phyloP scores from a whole-genome alignment of 2,329 filamentous ascomycete species.

The Pseudogymnoascus sp. region DNA sequence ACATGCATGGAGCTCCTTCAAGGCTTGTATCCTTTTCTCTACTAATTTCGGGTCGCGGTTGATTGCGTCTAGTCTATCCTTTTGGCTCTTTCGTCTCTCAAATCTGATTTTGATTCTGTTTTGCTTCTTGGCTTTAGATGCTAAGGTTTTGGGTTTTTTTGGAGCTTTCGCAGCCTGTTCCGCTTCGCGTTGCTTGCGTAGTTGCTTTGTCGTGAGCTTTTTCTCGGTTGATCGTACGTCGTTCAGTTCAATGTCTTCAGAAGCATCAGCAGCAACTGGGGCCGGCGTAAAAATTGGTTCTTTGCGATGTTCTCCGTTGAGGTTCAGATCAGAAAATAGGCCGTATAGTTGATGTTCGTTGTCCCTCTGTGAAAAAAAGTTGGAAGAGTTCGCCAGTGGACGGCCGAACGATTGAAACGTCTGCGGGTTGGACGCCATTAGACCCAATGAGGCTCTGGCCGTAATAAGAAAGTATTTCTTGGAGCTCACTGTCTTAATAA shows the following conservation, averaged over 20 bases:
- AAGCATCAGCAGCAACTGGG: not conserved
- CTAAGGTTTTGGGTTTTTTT: not conserved
- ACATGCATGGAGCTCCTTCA: not conserved
- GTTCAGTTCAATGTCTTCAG: not conserved
- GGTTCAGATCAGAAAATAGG: not conserved
- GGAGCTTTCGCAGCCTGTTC: conserved; percentile 4
- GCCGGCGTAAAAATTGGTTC: not conserved
- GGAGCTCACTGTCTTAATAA: conserved; percentile 7
- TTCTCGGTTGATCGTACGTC: not conserved
- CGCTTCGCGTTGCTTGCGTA: not conserved
- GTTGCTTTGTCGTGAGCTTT: conserved; percentile 5
- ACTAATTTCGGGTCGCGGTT: not conserved
- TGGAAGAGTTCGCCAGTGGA: conserved; percentile 3
- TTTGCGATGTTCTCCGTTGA: not conserved
- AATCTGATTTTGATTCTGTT: conserved; percentile 7
- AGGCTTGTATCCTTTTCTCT: not conserved
- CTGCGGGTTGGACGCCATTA: conserved; percentile 10
- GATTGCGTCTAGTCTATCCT: conserved; percentile 1
- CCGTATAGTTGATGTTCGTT: conserved; percentile 3
- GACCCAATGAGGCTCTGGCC: conserved; percentile 6
- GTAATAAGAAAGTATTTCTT: conserved; percentile 4
- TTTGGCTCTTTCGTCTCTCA: not conserved
- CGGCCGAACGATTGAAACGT: conserved; percentile 6
- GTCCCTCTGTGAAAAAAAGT: conserved; percentile 1
- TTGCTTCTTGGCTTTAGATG: conserved; percentile 5